Percentiles rank a stretch among this genome's conserved stretches.
phyloP scores from a whole-genome alignment of 1,284 basidiomycete species.

The Leccinum glutinopallens region DNA sequence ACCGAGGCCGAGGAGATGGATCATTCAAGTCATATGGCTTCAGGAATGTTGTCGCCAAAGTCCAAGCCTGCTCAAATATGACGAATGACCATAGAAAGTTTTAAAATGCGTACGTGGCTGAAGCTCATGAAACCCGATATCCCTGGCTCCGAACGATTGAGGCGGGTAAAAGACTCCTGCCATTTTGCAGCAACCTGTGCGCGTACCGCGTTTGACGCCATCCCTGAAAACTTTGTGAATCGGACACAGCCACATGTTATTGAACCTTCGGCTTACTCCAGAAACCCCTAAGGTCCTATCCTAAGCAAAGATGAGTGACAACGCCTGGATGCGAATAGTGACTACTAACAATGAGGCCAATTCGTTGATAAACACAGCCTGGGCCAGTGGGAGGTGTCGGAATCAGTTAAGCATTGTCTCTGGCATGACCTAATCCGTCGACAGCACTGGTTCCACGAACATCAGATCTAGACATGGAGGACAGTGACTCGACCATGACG shows the following conservation, averaged over 20 bases:
- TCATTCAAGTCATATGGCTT: slow-evolving; percentile 56
- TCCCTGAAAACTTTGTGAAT: slow-evolving; percentile 24
- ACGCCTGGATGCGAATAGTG: background rate
- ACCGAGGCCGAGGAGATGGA: slow-evolving; percentile 35
- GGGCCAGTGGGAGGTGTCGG: background rate
- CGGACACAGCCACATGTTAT: slow-evolving; percentile 27
- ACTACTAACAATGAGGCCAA: background rate
- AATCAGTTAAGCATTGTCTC: background rate
- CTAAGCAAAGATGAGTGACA: background rate
- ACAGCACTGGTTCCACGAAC: background rate
- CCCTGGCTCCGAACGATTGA: slow-evolving; percentile 64
- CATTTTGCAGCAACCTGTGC: slow-evolving; percentile 70
- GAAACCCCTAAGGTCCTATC: background rate
- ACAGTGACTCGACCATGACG: slow-evolving; percentile 3
- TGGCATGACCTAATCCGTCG: slow-evolving; percentile 15
- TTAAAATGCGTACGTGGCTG: slow-evolving; percentile 51
- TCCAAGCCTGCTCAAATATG: slow-evolving; percentile 57
- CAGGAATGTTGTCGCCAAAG: slow-evolving; percentile 54
- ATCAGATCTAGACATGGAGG: slow-evolving; percentile 19
- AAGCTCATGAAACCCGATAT: slow-evolving; percentile 67
- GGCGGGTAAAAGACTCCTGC: slow-evolving; percentile 65
- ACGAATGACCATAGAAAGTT: slow-evolving; percentile 4
- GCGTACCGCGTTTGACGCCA: slow-evolving; percentile 58
- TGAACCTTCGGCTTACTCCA: background rate
- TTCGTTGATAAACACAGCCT: background rate